phyloP scores from a whole-genome alignment of 495 filamentous ascomycete genomes.

The Niebla homalea region DNA sequence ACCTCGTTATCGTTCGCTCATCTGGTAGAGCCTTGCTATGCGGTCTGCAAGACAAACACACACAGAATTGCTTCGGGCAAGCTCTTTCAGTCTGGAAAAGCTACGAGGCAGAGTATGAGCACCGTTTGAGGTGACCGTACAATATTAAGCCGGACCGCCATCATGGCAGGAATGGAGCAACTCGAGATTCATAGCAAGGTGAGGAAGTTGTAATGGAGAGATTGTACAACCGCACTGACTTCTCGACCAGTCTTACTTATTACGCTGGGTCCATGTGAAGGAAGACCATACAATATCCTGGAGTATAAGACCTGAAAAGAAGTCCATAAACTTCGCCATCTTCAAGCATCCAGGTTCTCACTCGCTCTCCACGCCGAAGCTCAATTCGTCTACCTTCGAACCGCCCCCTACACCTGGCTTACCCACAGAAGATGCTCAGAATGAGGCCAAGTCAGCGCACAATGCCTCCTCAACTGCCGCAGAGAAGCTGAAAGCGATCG shows the following conservation, averaged over 20 bases:
- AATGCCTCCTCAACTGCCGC: conserved; percentile 48
- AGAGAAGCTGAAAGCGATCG: conserved; percentile 72
- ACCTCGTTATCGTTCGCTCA: too few relatives aligned
- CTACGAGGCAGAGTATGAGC: too few relatives aligned
- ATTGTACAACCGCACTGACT: neutral
- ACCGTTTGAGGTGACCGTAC: too few relatives aligned
- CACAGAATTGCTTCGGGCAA: too few relatives aligned
- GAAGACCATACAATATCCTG: conserved; percentile 87
- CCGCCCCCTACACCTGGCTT: conserved; percentile 26
- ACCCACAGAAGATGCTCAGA: conserved; percentile 26
- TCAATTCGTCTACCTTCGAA: conserved; percentile 37
- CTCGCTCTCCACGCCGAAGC: conserved; percentile 32
- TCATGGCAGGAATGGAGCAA: conserved; percentile 94
- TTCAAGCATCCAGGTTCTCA: conserved; percentile 85
- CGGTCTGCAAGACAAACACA: too few relatives aligned
- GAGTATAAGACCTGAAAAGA: conserved; percentile 91
- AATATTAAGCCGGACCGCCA: neutral
- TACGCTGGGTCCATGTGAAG: conserved; percentile 89
- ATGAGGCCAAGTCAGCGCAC: conserved; percentile 32
- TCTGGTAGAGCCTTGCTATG: too few relatives aligned
- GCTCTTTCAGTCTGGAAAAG: too few relatives aligned
- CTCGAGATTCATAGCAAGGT: conserved; percentile 97
- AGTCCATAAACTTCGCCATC: conserved; percentile 93
- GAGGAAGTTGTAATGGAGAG: conserved; percentile 13
- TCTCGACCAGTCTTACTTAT: conserved; percentile 69